Conservation (phyloP, 2,329 filamentous ascomycete species). For the Pseudocercospora cruenta region DNA sequence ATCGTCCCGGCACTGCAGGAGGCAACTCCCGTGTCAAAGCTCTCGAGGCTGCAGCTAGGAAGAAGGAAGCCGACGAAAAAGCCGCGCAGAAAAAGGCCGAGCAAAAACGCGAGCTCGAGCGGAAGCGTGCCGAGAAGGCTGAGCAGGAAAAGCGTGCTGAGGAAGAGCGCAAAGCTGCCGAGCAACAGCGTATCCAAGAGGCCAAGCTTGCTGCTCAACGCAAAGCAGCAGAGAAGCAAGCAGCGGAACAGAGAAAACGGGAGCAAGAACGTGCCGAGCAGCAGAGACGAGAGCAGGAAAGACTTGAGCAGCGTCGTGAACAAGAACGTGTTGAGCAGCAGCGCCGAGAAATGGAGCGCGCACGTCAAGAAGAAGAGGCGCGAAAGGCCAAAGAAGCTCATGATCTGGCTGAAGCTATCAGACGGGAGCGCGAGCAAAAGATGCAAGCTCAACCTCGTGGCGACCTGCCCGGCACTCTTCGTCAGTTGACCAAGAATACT, state of each 20-base stretch:
- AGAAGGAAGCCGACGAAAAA: slow-evolving; percentile 82
- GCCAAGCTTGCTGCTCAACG: slow-evolving; percentile 42
- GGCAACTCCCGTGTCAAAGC: slow-evolving; percentile 57
- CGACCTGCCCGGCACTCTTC: slow-evolving; percentile 56
- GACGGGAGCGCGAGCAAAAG: slow-evolving; percentile 40
- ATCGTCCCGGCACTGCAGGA: slow-evolving; percentile 35
- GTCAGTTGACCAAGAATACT: slow-evolving; percentile 64
- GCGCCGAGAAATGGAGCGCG: slow-evolving; percentile 43
- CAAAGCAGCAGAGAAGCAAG: slow-evolving; percentile 53
- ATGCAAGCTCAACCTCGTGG: slow-evolving; percentile 45
- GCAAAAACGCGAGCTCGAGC: slow-evolving; percentile 78
- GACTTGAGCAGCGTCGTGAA: slow-evolving; percentile 36
- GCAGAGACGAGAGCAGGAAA: slow-evolving; percentile 45
- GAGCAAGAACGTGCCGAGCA: slow-evolving; percentile 46
- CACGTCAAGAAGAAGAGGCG: slow-evolving; percentile 32
- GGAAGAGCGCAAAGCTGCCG: slow-evolving; percentile 44
- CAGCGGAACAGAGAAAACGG: slow-evolving; percentile 40
- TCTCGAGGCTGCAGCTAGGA: slow-evolving; percentile 74
- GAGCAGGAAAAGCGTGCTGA: slow-evolving; percentile 57
- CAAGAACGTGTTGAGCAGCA: slow-evolving; percentile 33
- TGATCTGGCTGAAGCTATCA: slow-evolving; percentile 41
- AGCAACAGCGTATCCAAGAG: slow-evolving; percentile 44
- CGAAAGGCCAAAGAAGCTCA: slow-evolving; percentile 38
- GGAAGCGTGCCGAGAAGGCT: slow-evolving; percentile 71
- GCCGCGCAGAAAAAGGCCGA: slow-evolving; percentile 79